These are phyloP conservation scores for Gleditsia sinensis DNA, from an alignment of 306 rosid genomes.

Conservation along the genomic window DNA sequence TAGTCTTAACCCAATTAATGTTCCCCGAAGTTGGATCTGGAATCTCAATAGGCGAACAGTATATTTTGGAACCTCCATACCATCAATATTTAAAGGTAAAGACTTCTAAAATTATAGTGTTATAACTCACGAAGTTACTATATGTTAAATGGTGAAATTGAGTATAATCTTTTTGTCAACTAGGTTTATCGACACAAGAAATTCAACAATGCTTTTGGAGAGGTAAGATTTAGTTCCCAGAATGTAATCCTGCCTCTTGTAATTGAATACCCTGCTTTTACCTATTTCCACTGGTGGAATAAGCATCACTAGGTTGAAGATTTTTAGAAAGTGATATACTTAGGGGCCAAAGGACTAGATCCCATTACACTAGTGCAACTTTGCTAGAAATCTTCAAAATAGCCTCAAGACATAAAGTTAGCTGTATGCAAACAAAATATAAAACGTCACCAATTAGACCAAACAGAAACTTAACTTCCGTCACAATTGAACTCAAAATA, in stretches of 20 bases:
- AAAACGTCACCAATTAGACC: conserved; percentile 2
- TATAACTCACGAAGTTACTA: background rate
- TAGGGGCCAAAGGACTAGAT: conserved; percentile 7
- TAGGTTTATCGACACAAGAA: conserved; percentile 80
- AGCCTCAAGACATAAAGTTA: too few species aligned
- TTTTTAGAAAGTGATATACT: background rate
- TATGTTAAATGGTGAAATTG: conserved; percentile 15
- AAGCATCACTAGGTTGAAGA: background rate
- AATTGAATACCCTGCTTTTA: conserved; percentile 16
- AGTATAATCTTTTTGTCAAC: conserved; percentile 37
- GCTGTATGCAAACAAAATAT: background rate
- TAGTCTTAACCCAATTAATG: conserved; percentile 58
- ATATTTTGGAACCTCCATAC: conserved; percentile 65
- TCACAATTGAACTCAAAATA: too few species aligned
- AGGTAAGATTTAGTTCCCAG: conserved; percentile 54
- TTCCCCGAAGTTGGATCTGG: conserved; percentile 72
- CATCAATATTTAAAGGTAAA: conserved; percentile 78
- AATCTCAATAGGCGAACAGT: conserved; percentile 60
- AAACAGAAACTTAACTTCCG: background rate
- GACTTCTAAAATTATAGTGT: conserved; percentile 5
- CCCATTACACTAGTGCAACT: background rate
- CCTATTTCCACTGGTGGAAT: background rate
- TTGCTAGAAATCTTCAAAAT: too few species aligned
- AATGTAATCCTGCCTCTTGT: conserved; percentile 12
- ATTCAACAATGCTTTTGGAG: conserved; percentile 94